phyloP scores from a whole-genome alignment of 202 grass and related monocot genomes.

The Musa balbisiana region DNA sequence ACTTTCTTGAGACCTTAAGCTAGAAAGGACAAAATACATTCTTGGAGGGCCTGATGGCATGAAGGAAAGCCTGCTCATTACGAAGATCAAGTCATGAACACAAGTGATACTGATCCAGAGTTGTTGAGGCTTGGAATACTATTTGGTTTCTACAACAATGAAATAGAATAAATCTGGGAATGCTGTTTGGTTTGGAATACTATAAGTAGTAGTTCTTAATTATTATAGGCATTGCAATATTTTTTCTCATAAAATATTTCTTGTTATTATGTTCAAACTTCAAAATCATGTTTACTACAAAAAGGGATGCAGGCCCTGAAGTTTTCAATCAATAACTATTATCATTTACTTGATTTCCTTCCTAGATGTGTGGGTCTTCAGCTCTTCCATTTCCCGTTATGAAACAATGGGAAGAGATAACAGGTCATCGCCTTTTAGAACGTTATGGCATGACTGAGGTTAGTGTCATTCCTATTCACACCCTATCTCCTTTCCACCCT shows the following conservation, averaged over 20 bases:
- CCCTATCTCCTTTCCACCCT: conserved; percentile 1
- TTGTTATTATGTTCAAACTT: no score
- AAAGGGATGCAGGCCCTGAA: neutral
- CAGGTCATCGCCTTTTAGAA: conserved; percentile 80
- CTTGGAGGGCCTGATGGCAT: no score
- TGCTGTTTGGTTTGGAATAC: no score
- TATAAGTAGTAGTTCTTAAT: no score
- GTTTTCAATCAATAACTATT: neutral
- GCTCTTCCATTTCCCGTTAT: conserved; percentile 90
- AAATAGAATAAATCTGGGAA: neutral
- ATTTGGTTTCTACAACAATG: neutral
- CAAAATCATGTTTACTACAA: neutral
- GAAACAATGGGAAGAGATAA: conserved; percentile 89
- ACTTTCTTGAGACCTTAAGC: no score
- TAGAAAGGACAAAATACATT: no score
- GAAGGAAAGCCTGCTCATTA: no score
- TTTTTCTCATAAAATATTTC: no score
- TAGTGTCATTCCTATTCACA: conserved; percentile 19
- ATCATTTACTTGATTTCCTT: neutral
- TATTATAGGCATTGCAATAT: no score
- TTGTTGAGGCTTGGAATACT: neutral
- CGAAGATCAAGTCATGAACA: no score
- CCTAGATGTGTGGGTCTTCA: conserved; percentile 83
- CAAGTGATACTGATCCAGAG: no score
- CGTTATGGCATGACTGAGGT: conserved; percentile 99